Evolutionary conservation across 805 yeast species (phyloP).

Genomic region (Sugiyamaella americana): DNA sequence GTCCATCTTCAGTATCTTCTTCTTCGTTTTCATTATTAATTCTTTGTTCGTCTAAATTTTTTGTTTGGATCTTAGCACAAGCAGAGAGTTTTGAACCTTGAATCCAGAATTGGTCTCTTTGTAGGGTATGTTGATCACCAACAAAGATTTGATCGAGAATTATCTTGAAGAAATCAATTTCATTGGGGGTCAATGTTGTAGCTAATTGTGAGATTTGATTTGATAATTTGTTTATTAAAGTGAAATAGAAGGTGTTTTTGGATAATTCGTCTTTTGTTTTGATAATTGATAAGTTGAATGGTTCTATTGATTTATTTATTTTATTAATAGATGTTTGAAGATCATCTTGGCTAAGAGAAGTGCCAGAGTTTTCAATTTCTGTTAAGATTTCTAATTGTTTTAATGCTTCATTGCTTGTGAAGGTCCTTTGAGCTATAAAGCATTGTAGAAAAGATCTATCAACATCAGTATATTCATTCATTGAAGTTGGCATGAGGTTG

Average conservation of each 20-base stretch:
- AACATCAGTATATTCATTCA: too few species aligned
- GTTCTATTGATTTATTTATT: conserved; percentile 34
- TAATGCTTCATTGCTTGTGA: conserved; percentile 11
- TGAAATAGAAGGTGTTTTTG: conserved; percentile 31
- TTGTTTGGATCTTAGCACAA: background rate
- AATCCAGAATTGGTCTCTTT: conserved; percentile 5
- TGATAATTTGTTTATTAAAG: conserved; percentile 38
- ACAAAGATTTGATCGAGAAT: conserved; percentile 38
- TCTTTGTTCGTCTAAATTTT: background rate
- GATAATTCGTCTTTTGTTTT: conserved; percentile 34
- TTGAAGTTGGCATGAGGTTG: too few species aligned
- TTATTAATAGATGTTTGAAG: conserved; percentile 24
- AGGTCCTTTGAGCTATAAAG: conserved; percentile 7
- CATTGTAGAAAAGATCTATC: conserved; percentile 12
- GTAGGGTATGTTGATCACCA: conserved; percentile 5
- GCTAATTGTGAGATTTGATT: conserved; percentile 36
- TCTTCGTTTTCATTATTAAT: background rate
- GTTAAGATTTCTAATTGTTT: background rate
- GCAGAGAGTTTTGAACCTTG: background rate
- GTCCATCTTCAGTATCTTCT: background rate
- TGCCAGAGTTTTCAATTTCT: background rate
- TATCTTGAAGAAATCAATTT: conserved; percentile 44
- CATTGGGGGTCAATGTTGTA: conserved; percentile 34
- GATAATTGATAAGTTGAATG: conserved; percentile 35
- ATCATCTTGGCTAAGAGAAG: conserved; percentile 7